Conservation (phyloP, 2,329 filamentous ascomycete genomes). For the Chalaropsis thielavioides region DNA sequence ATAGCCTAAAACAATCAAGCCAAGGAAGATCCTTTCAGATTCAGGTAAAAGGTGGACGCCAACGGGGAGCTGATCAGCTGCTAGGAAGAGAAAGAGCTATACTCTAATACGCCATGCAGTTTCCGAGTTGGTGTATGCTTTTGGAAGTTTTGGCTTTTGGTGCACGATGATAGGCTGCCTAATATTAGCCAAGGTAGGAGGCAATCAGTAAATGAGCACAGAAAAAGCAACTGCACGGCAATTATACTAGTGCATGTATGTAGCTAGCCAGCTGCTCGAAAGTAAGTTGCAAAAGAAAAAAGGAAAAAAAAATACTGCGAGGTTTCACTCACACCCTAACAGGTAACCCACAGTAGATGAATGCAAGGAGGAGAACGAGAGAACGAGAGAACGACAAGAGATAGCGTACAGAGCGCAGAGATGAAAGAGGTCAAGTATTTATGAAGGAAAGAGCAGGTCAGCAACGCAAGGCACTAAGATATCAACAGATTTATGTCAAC, state of each 20-base stretch:
- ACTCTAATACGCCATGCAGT: slow-evolving; percentile 1
- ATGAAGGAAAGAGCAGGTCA: background rate
- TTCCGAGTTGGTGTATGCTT: background rate
- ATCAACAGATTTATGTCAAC: slow-evolving; percentile 3
- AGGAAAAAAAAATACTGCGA: background rate
- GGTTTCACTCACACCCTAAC: background rate
- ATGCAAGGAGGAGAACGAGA: background rate
- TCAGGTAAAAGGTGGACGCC: background rate
- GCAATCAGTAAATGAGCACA: background rate
- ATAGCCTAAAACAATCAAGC: background rate
- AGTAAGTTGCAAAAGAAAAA: background rate
- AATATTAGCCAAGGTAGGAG: background rate
- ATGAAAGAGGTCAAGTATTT: slow-evolving; percentile 1
- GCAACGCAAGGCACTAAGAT: slow-evolving; percentile 1
- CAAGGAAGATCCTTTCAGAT: background rate
- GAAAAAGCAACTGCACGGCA: background rate
- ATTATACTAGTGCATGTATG: background rate
- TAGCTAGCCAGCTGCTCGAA: background rate
- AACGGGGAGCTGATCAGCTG: background rate
- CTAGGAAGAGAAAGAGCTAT: background rate
- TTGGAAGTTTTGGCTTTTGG: background rate
- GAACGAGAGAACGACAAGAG: background rate
- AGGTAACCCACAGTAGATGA: background rate
- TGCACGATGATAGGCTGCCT: background rate
- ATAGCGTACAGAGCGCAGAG: background rate